Base-by-base conservation (phyloP, 2,329 filamentous ascomycete genomes). In the Hypoxylon sp. region DNA sequence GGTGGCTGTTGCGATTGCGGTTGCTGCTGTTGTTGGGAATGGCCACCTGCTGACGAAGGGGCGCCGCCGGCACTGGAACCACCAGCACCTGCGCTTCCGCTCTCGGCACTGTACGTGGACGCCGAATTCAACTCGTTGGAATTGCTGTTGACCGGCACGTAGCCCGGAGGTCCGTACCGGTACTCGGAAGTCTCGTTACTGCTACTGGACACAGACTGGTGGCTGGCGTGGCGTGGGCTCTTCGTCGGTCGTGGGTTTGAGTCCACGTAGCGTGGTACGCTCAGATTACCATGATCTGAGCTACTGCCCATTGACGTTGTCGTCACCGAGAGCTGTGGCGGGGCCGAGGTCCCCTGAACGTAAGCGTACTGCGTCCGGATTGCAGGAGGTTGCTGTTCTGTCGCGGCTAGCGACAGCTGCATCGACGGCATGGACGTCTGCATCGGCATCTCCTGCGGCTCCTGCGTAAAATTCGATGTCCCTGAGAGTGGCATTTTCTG, bases 281-380 rank as follows among this genome's bases (percentile, higher is more conserved):
- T 86, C 60, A 88, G 80, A 19, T 80, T 80, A 63, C 79, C 81
- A 57, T 86, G 82, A 45, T 86, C 84, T 1, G 81, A 75, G 52
- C 74, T 74, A 38, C 78, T 75, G n/a, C 68, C 65, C 61, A 82
- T 55, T 73, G 76, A 76, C 49, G 79, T 83, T 41, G 78, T 78
- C 17, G 82, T 75, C 13, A 82, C 77, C 4, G 86, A 82, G 3
- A 87, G 78, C 50, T 86, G 85, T 2, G 84, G 80, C 4, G 86
- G 81, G 1, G 84, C 82, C 3, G 84, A 83, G 3, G 84, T 82
- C 11, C 83, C 80, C 32, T 84, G 83, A 25, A 84, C 81, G 74
- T 88, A 89, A 11, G 84, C 83, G 74, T 87, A 89, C 69, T 86
- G 85, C 2, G 86, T 83, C 56, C 86, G 82, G 60, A 87, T 84